Base-by-base conservation (phyloP, 78 protist genomes). In the Dictyostelium purpureum region DNA sequence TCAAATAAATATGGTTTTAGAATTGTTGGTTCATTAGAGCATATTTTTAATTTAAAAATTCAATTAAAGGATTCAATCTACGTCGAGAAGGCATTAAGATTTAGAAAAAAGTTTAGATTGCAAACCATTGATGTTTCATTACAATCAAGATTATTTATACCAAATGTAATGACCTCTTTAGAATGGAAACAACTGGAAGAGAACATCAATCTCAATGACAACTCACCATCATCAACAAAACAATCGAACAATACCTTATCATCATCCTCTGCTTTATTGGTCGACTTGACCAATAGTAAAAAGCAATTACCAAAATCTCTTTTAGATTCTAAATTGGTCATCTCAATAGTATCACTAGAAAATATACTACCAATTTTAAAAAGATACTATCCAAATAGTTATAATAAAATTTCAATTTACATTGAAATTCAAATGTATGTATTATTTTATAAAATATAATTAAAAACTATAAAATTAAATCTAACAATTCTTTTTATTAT, bases 101-200 rank as follows among this genome's bases (percentile, higher is more conserved):
- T 85, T 47, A 85, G 70, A 49, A 85, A 85, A 76, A 47, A 69
- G 2, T 38, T 69, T 5, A 73, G 45, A 33, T 73, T 85, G 19
- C 7, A n/a, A 61, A 85, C 92, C 0, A 19, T 70, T 9, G 82
- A 73, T 45, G 16, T 9, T 2, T 16, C 37, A 42, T 18, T 56
- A 2, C 67, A 73, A 28, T 4, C 31, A 18, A 59, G 45, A 38
- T 21, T 75, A 9, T 85, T 85, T 57, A 24, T 21, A 19, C 76
- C 74, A 11, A 85, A 85, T 35, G 43, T 24, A 21, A 85, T 85
- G 92, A 73, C 35, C 12, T 3, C 66, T 6, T 56, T 5, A 12
- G 92, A 85, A 6, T 85, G 92, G 92, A 59, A 2, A 35, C 47
- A 70, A 26, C 24, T 37, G 9, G 66, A 71, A 38, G 76, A 70